A percentile compares a stretch with the other conserved stretches of the same genome.
These are phyloP conservation scores for Diutina ranongensis DNA, from an alignment of 1,139 yeast species.

Conservation along the genomic window DNA sequence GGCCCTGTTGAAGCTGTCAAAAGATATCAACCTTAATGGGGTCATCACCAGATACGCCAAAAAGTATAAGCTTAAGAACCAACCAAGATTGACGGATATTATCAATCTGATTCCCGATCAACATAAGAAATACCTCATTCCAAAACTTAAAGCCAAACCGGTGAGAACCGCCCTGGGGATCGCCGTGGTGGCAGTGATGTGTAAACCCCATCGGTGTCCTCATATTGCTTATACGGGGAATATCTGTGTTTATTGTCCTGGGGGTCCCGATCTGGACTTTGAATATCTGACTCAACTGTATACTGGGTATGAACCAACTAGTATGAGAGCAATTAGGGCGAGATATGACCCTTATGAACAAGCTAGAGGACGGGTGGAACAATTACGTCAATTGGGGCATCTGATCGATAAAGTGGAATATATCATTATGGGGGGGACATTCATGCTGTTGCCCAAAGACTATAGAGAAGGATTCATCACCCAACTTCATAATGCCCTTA, in stretches of 20 bases:
- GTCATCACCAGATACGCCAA: conserved; percentile 77
- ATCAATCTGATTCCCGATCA: conserved; percentile 95
- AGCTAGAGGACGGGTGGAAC: conserved; percentile 96
- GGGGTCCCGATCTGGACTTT: conserved; percentile 98
- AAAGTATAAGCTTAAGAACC: conserved; percentile 81
- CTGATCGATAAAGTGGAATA: conserved; percentile 95
- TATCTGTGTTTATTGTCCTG: conserved; percentile 98
- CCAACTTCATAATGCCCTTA: conserved; percentile 85
- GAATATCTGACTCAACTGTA: conserved; percentile 97
- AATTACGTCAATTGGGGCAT: conserved; percentile 88
- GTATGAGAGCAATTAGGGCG: conserved; percentile 97
- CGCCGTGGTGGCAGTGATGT: conserved; percentile 98
- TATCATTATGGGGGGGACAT: conserved; percentile 98
- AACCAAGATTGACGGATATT: conserved; percentile 91
- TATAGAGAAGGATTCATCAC: conserved; percentile 85
- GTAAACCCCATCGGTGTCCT: conserved; percentile 98
- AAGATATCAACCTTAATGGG: conserved; percentile 85
- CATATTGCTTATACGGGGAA: conserved; percentile 98
- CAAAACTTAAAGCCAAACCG: conserved; percentile 93
- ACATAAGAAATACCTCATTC: conserved; percentile 79
- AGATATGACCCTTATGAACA: conserved; percentile 98
- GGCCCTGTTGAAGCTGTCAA: conserved; percentile 58
- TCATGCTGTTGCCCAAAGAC: conserved; percentile 85
- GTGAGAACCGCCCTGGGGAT: conserved; percentile 97
- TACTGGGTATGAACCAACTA: conserved; percentile 97